A percentile compares a stretch with the other conserved stretches of the same genome.
These are phyloP conservation scores for Barnettozyma wickerhamii DNA, from an alignment of 805 yeast species.

Conservation along the genomic window DNA sequence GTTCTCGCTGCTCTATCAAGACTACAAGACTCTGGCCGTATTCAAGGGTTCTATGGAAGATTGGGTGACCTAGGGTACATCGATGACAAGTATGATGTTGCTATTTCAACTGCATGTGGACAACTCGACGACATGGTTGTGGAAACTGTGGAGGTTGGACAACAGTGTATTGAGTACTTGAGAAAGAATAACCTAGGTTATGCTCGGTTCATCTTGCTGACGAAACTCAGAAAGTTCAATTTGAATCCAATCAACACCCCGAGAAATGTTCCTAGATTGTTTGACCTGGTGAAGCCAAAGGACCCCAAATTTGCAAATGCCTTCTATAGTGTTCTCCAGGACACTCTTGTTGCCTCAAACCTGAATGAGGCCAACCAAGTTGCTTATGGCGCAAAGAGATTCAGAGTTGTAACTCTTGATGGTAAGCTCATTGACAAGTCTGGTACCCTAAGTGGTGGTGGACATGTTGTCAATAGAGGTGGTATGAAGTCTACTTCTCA, in stretches of 20 bases:
- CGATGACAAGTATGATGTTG: conserved; percentile 85
- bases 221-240: conserved; percentile 64
- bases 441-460: conserved; percentile 98
- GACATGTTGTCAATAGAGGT: conserved; percentile 63
- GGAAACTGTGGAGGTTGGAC: conserved; percentile 68
- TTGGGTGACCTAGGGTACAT: conserved; percentile 91
- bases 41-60: conserved; percentile 83
- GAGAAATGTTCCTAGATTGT: conserved; percentile 68
- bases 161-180: conserved; percentile 74
- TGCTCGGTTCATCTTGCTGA: conserved; percentile 79
- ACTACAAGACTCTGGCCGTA: conserved; percentile 74
- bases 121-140: conserved; percentile 91
- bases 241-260: conserved; percentile 64
- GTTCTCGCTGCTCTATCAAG: conserved; percentile 67
- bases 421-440: conserved; percentile 90
- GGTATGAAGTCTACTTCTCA: conserved; percentile 56
- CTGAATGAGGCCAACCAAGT: conserved; percentile 78
- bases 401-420: conserved; percentile 87
- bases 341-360: conserved; percentile 82
- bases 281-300: conserved; percentile 72
- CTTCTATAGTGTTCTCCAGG: conserved; percentile 79
- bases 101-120: conserved; percentile 92
- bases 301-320: conserved; percentile 77
- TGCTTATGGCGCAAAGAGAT: conserved; percentile 78
- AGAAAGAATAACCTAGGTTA: conserved; percentile 82